Conservation (phyloP, 148 eudicot species). For the Linanthus parryae region DNA sequence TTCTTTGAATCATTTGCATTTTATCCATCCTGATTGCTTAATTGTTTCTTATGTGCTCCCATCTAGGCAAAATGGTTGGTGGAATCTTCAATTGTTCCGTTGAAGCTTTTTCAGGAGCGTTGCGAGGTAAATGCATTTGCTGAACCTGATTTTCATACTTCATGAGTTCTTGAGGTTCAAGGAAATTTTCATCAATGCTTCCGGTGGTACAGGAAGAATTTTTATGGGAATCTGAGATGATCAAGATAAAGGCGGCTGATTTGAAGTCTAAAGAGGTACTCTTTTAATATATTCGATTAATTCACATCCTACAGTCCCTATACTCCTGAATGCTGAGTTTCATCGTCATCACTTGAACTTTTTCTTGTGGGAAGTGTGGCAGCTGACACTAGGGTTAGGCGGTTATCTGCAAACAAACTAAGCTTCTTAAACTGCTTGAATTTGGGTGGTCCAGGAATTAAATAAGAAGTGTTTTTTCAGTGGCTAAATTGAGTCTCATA, state of each 20-base stretch:
- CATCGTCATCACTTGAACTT: neutral
- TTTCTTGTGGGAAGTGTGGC: no score
- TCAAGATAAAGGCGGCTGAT: slow-evolving; percentile 95
- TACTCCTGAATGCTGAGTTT: neutral
- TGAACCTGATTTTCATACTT: slow-evolving; percentile 8
- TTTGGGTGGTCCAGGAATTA: no score
- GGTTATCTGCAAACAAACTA: no score
- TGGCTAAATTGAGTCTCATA: no score
- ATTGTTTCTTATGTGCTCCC: no score
- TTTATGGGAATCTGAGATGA: slow-evolving; percentile 94
- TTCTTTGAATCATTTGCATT: no score
- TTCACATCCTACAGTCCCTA: no score
- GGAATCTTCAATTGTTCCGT: slow-evolving; percentile 74
- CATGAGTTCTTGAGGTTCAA: neutral
- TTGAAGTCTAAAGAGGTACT: slow-evolving; percentile 96
- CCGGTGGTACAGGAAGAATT: slow-evolving; percentile 69
- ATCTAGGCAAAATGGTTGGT: slow-evolving; percentile 94
- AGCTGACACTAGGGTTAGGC: no score
- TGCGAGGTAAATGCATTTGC: slow-evolving; percentile 57
- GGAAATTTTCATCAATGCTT: neutral
- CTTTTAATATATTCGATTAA: neutral
- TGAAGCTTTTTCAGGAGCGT: slow-evolving; percentile 93
- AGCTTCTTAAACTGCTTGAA: no score
- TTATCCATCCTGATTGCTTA: no score
- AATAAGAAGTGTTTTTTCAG: no score